Conservation (phyloP, 2,329 filamentous ascomycete genomes). For the Colletotrichum echinochloae region DNA sequence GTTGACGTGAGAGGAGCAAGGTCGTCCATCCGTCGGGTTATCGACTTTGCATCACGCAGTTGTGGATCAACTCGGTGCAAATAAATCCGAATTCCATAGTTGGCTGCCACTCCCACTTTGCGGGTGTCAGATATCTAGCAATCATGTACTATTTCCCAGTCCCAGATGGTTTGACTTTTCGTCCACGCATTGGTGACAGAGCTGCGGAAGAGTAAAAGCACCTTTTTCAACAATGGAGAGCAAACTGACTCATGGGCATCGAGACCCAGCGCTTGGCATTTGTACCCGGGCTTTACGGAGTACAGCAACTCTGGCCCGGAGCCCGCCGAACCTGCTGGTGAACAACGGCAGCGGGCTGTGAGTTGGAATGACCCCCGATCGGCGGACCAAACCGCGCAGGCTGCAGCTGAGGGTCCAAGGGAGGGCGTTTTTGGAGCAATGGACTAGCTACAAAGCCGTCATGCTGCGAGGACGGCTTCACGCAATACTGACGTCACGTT, state of each 20-base stretch:
- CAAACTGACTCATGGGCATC: not conserved
- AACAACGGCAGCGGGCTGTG: constrained; percentile 56
- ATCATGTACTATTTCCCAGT: not conserved
- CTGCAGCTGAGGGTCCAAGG: not conserved
- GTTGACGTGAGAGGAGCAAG: not conserved
- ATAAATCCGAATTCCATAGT: not conserved
- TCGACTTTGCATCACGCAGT: not conserved
- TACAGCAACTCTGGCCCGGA: too few species aligned
- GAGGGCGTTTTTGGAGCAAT: not conserved
- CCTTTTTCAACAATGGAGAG: not conserved
- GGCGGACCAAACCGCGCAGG: not conserved
- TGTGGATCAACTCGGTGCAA: not conserved
- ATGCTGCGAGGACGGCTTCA: not conserved
- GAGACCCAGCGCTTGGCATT: not conserved
- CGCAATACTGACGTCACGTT: not conserved
- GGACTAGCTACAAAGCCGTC: not conserved
- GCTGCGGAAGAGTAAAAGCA: not conserved
- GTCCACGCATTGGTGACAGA: not conserved
- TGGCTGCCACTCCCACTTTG: not conserved
- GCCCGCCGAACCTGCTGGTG: constrained; percentile 58
- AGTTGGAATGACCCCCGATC: too few species aligned
- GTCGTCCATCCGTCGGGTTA: not conserved
- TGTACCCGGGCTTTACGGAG: too few species aligned
- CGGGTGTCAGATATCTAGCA: not conserved
- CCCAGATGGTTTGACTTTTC: not conserved